Evolutionary conservation across 495 filamentous ascomycete genomes (phyloP), one percentile per base, ranked within the genome.

Genomic region (Tuber melanosporum): DNA sequence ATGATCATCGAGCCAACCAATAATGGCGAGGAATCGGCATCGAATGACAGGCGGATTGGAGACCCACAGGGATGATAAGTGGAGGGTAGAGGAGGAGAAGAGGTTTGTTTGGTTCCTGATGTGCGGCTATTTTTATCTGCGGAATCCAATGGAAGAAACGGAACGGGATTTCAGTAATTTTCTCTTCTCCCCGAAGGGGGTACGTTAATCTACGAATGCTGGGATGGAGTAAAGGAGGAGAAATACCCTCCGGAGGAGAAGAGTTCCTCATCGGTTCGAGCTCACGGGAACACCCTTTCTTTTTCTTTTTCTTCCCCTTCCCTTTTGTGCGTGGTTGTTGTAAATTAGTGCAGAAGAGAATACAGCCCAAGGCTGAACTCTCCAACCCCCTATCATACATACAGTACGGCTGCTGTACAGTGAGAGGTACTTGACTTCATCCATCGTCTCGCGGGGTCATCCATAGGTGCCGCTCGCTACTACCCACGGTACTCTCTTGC

Each of bases 41-140:
- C 10, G 57, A 7, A 6, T 66, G 14, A 36, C 57, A 66, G 26
- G 15, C 26, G 14, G 26, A 66, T 66, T 36, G 9, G 57, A 19
- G 12, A 3, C 26, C 26, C 9, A 26, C 32, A 36, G 57, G 57
- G 57, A 66, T 32, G 57, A 17, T 19, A 26, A 6, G 6, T 22
- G 19, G 47, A 49, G 47, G 15, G 17, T 3, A n/a, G 5, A 1
- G 7, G n/a, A 32, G 32, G 14, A 15, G 26, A 36, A 66, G 57
- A 6, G 26, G 57, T 66, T 66, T 73, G 72, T 57, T 75, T 80
- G 80, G 79, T 81, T 73, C 78, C 79, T 81, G 79, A 70, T 71
- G 79, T 71, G 75, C 73, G 70, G 79, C 79, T 81, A 81, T 81
- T 81, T 81, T 78, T 81, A 81, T 79, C 78, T 45, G 75, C 72